Evolutionary conservation across 768 basidiomycete genomes (phyloP), one percentile per base, ranked within the genome.

Genomic region (Russula compacta): DNA sequence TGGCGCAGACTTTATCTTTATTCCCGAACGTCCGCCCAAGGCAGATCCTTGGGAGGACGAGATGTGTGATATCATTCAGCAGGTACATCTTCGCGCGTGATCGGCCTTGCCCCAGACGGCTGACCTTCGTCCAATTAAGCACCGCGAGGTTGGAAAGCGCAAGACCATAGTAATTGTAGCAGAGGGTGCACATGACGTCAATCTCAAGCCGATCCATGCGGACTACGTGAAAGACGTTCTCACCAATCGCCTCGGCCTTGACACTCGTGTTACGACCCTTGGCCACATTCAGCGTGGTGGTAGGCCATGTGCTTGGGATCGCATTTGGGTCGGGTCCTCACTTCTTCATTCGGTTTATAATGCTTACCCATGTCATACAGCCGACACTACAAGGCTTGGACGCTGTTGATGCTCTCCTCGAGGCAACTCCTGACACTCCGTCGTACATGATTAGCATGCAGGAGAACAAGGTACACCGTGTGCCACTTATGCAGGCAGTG

Each of bases 101-200:
- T 43, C 38, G 1, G 21, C 10, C 15, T 57, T 63, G 33, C 21
- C 29, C 58, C 38, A 32, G 21, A 7, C 21, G 12, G 57, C 57
- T 60, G 43, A 67, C 24, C 7, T 17, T 11, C 19, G 35, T 14
- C 42, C 32, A 53, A 53, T 48, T 24, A 65, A 98, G 93, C 95
- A 98, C 73, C 89, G 97, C 60, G 77, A 82, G 65, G 76, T 88
- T 24, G 97, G 97, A 39, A 98, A 98, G 76, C 86, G 97, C 67
- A 98, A 95, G 77, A 98, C 95, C 1, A 97, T 99, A 66, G 93
- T 99, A 60, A 97, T 99, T 65, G 88, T 98, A 44, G 95, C 97
- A 1, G 97, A 99, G 75, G 97, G 97, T 24, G 95, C 97, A 10
- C 84, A 89, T 51, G 95, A 98, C 72, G 75, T 79, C 52, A 78